phyloP scores from a whole-genome alignment of 225 moss, liverwort and hornwort genomes.

The Marchantia polymorpha region DNA sequence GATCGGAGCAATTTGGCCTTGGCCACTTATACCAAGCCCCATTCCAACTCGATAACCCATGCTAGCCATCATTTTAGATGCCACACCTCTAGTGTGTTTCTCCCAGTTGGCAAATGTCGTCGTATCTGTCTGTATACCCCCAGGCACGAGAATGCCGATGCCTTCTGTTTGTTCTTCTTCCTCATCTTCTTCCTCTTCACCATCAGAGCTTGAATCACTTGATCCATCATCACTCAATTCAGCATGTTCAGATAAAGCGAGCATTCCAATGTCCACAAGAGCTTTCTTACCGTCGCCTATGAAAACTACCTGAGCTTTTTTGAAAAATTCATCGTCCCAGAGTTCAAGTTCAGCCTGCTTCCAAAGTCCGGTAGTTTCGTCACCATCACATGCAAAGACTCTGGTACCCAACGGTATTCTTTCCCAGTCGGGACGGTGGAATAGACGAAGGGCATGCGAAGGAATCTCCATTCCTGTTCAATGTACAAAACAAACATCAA shows the following conservation, averaged over 20 bases:
- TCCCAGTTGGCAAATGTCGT: constrained; percentile 87
- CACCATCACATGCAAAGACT: constrained; percentile 51
- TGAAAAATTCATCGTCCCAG: constrained; percentile 55
- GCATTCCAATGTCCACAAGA: constrained; percentile 47
- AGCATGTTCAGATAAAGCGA: constrained; percentile 71
- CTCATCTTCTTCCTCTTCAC: constrained; percentile 33
- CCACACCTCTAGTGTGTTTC: constrained; percentile 87
- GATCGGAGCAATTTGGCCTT: constrained; percentile 81
- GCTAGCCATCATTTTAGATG: constrained; percentile 95
- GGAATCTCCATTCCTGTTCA: constrained; percentile 68
- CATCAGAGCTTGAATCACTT: constrained; percentile 42
- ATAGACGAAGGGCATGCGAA: constrained; percentile 56
- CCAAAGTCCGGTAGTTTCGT: constrained; percentile 66
- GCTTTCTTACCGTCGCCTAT: constrained; percentile 58
- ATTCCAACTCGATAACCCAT: constrained; percentile 97
- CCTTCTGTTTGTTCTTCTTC: constrained; percentile 28
- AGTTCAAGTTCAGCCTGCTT: constrained; percentile 82
- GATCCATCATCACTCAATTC: constrained; percentile 50
- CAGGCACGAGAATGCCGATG: constrained; percentile 38
- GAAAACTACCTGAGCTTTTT: constrained; percentile 64
- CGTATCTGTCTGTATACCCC: constrained; percentile 69
- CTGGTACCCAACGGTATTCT: constrained; percentile 59
- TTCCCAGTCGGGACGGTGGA: constrained; percentile 66
- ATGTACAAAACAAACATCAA: not conserved
- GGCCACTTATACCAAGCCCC: constrained; percentile 86